Evolutionary conservation across 2,329 filamentous ascomycete genomes (phyloP).

Genomic region (Pseudonectria buxi): DNA sequence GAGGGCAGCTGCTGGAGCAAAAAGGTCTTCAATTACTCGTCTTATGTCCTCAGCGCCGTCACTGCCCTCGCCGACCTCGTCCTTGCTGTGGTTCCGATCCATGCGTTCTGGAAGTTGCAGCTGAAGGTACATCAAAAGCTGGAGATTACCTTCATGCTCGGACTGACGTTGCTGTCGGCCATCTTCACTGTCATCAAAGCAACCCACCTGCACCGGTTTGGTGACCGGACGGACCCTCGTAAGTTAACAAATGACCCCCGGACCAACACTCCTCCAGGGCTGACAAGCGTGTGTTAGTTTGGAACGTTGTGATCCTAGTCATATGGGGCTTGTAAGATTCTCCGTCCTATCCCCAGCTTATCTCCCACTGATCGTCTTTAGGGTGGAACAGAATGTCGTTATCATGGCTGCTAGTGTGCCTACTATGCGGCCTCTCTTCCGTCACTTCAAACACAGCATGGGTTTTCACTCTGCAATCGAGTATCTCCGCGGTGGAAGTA

Average conservation of each 20-base stretch:
- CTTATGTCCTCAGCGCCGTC: conserved; percentile 9
- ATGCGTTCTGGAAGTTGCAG: conserved; percentile 8
- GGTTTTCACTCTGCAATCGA: neutral
- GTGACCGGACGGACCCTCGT: conserved; percentile 3
- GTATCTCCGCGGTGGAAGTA: neutral
- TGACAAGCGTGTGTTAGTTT: neutral
- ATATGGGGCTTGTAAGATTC: conserved; percentile 7
- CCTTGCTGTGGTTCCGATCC: conserved; percentile 4
- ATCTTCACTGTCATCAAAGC: conserved; percentile 7
- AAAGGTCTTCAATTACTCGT: conserved; percentile 8
- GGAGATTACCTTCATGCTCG: conserved; percentile 9
- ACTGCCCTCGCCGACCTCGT: conserved; percentile 8
- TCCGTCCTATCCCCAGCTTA: neutral
- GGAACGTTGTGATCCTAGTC: conserved; percentile 4
- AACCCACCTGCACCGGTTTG: conserved; percentile 1
- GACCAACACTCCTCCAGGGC: neutral
- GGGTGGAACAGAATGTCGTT: conserved; percentile 9
- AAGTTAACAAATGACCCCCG: neutral
- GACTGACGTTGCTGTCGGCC: conserved; percentile 4
- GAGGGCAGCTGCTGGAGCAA: conserved; percentile 2
- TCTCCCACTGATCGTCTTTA: neutral
- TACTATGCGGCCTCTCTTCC: conserved; percentile 5
- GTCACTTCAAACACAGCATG: conserved; percentile 1
- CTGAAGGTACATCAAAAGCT: conserved; percentile 5
- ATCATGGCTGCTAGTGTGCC: conserved; percentile 8